A percentile compares a stretch with the other conserved stretches of the same genome.
These are phyloP conservation scores for Pyropia yezoensis DNA, from an alignment of 23 red algal genomes.

Conservation along the genomic window DNA sequence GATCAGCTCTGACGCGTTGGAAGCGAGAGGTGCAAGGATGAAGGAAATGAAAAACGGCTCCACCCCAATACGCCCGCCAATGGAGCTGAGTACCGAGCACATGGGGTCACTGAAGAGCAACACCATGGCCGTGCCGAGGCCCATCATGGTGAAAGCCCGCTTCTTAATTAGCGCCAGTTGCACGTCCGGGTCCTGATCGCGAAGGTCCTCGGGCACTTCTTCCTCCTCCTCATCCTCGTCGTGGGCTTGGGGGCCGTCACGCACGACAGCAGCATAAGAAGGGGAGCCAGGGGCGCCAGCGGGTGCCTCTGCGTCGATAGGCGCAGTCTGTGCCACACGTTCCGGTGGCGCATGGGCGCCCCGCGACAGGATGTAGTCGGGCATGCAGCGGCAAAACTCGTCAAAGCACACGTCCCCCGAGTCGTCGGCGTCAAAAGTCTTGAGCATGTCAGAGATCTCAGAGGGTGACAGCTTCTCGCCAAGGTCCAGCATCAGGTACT, in stretches of 20 bases:
- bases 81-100: constrained; percentile 45
- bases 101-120: constrained; percentile 68
- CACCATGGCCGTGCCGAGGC: constrained; percentile 39
- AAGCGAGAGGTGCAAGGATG: constrained; percentile 52
- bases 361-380: constrained; percentile 23
- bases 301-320: no score
- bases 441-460: constrained; percentile 27
- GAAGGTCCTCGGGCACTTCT: constrained; percentile 49
- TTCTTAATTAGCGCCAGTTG: constrained; percentile 27
- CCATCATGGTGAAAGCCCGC: constrained; percentile 44
- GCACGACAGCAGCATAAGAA: no score
- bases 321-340: neutral
- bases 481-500: constrained; percentile 47
- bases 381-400: constrained; percentile 49
- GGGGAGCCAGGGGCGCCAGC: no score
- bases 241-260: neutral
- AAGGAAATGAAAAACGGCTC: constrained; percentile 60
- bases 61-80: constrained; percentile 45
- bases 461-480: constrained; percentile 26
- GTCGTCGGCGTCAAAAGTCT: constrained; percentile 29
- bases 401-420: constrained; percentile 26
- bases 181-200: constrained; percentile 26
- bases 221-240: constrained; percentile 56
- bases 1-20: constrained; percentile 62
- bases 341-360: neutral